Evolutionary conservation across 2,329 filamentous ascomycete genomes (phyloP).

Genomic region (Samsoniella hepiali): DNA sequence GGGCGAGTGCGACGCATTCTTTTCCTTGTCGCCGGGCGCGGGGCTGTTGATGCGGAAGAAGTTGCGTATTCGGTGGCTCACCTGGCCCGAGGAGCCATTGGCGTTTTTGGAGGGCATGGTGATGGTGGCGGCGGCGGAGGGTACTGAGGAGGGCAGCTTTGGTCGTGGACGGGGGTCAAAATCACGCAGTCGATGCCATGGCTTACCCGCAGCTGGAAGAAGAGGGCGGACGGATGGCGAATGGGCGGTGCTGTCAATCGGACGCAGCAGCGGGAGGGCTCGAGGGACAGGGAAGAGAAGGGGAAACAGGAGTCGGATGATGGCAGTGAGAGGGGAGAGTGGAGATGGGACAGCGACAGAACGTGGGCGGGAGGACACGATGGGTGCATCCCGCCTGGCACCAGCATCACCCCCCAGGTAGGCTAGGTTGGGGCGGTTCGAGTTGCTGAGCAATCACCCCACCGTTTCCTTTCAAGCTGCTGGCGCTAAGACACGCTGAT

Average conservation of each 20-base stretch:
- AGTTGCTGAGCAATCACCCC: constrained; percentile 11
- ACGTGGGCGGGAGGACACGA: not conserved
- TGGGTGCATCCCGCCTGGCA: not conserved
- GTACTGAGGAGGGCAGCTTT: constrained; percentile 18
- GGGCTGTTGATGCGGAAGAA: constrained; percentile 65
- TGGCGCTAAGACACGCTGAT: not conserved
- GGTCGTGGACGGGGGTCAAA: constrained; percentile 12
- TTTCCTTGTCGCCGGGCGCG: constrained; percentile 45
- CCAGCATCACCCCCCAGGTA: not conserved
- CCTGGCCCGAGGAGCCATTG: constrained; percentile 53
- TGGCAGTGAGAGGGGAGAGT: constrained; percentile 15
- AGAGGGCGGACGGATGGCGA: not conserved
- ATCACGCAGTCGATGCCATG: constrained; percentile 14
- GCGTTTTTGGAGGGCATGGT: constrained; percentile 53
- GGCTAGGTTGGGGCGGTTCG: not conserved
- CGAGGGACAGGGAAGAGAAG: constrained; percentile 15
- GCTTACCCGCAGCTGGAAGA: not conserved
- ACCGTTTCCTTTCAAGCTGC: not conserved
- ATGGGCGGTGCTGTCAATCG: not conserved
- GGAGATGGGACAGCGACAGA: constrained; percentile 10
- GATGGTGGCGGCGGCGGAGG: constrained; percentile 1
- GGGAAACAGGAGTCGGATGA: constrained; percentile 13
- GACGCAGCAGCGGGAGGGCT: not conserved
- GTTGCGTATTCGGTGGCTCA: constrained; percentile 66
- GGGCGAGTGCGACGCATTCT: constrained; percentile 55